Conservation (phyloP, 768 basidiomycete genomes). For the Kwoniella sp. region DNA sequence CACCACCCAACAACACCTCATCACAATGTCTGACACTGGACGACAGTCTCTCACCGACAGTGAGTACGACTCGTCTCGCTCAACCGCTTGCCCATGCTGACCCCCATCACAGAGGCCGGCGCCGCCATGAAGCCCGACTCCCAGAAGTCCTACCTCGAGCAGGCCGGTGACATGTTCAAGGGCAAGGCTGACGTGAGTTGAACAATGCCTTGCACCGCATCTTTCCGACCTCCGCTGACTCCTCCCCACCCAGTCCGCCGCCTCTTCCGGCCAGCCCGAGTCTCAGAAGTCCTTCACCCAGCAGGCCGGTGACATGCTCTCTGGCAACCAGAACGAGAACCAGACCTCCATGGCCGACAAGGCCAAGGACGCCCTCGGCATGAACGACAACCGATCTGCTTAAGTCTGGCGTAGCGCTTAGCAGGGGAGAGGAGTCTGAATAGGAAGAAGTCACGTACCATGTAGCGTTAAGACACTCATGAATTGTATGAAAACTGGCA, state of each 20-base stretch:
- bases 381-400: conserved; percentile 2
- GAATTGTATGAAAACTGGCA: conserved; percentile 4
- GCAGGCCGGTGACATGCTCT: conserved; percentile 14
- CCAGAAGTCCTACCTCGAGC: conserved; percentile 46
- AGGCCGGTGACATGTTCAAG: conserved; percentile 32
- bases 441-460: too few relatives aligned
- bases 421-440: too few relatives aligned
- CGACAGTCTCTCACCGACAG: conserved; percentile 48
- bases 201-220: neutral
- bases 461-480: too few relatives aligned
- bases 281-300: conserved; percentile 36
- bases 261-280: conserved; percentile 42
- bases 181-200: conserved; percentile 40
- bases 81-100: neutral
- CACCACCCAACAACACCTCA: conserved; percentile 19
- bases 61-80: conserved; percentile 17
- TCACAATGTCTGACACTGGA: conserved; percentile 49
- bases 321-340: conserved; percentile 47
- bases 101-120: conserved; percentile 34
- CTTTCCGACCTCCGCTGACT: too few relatives aligned
- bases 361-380: conserved; percentile 31
- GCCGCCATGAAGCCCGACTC: conserved; percentile 47
- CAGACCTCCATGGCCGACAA: conserved; percentile 31
- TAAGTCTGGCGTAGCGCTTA: neutral
- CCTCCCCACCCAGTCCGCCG: conserved; percentile 29